Base-by-base conservation (phyloP, 805 yeast genomes). In the Tetrapisispora nanseiensis region DNA sequence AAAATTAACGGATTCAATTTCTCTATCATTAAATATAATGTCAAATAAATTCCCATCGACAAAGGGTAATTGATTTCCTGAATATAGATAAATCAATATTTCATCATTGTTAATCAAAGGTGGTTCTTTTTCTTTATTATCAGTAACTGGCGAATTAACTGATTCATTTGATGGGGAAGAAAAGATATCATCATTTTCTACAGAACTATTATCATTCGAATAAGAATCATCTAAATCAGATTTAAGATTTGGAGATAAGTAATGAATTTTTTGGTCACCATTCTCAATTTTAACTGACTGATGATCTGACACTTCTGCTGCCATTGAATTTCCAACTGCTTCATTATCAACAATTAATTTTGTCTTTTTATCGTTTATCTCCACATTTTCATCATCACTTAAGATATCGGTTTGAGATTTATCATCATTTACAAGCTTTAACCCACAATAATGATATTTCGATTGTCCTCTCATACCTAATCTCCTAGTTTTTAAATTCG, bases 381-480 rank as follows among this genome's bases (percentile, higher is more conserved):
- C 12, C 4, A 24, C 6, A 24, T 16, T 35, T 20, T 35, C 38
- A 5, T 23, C 30, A 35, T 26, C 30, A 35, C 38, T 26, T 12
- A 26, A 23, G 4, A 24, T 3, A 3, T 35, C 38, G 16, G 12
- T 11, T 15, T 35, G 38, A 24, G 31, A 8, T 16, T 29, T 24
- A 26, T 34, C 23, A 22, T 47, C 45, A 37, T 35, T 34, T 11
- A 68, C 52, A 46, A 67, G 62, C 48, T 70, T 72, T 40, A 87
- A 69, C 3, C 95, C 95, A 61, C 90, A 82, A 55, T 85, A 86
- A 58, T 86, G 94, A 61, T 87, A 87, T 56, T 82, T 82, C 18
- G 90, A 78, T 54, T 80, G 82, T 2, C 89, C 89, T 39, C 95
- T 69, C 59, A 80, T 76, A 2, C 96, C 96, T 41, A 86, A 66